Conservation (phyloP, 768 basidiomycete genomes). For the Boletus patriciae region DNA sequence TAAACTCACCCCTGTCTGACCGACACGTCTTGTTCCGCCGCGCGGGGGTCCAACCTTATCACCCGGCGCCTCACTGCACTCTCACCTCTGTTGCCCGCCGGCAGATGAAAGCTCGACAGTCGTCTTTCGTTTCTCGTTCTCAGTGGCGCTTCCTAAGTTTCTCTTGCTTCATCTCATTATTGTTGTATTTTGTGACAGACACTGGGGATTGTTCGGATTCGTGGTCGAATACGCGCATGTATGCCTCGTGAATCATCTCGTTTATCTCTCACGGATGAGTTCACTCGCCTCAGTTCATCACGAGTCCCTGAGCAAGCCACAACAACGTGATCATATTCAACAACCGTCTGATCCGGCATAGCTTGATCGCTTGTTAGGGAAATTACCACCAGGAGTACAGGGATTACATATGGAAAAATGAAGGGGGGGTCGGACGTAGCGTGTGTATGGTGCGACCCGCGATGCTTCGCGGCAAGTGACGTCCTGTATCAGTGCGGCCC, state of each 20-base stretch:
- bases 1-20: not conserved
- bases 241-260: not conserved
- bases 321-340: slow-evolving; percentile 2
- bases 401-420: not conserved
- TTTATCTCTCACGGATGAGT: not conserved
- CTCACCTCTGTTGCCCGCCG: slow-evolving; percentile 1
- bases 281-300: not conserved
- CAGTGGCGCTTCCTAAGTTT: not conserved
- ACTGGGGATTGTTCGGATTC: not conserved
- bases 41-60: slow-evolving; percentile 13
- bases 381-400: not conserved
- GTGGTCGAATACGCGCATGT: not conserved
- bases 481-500: not conserved
- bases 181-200: not conserved
- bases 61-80: not conserved
- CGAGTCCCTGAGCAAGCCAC: not conserved
- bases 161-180: not conserved
- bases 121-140: not conserved
- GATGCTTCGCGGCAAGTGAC: slow-evolving; percentile 7
- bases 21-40: not conserved
- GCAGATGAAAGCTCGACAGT: not conserved
- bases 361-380: not conserved
- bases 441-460: not conserved
- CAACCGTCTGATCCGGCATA: not conserved
- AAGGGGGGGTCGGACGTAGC: not conserved